phyloP scores from a whole-genome alignment of 352 stramenopile species.

The Pythium plurisporium region DNA sequence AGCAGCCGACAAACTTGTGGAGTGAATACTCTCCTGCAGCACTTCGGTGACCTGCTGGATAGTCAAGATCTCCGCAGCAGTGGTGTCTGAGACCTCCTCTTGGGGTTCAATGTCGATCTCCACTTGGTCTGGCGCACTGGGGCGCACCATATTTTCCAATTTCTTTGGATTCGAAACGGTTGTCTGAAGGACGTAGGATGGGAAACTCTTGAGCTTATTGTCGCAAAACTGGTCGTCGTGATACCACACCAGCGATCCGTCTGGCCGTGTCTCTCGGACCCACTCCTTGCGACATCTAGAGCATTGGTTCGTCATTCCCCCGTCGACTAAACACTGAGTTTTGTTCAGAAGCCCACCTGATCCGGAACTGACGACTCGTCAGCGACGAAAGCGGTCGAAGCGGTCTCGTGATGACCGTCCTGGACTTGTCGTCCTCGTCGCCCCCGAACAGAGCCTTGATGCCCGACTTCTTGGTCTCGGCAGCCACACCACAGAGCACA shows the following conservation, averaged over 20 bases:
- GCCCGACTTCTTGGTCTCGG: slow-evolving; percentile 1
- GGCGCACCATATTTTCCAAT: too few relatives aligned
- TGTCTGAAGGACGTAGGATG: too few relatives aligned
- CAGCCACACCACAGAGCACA: neutral
- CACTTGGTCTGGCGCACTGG: too few relatives aligned
- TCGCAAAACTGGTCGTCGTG: too few relatives aligned
- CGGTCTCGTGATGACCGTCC: neutral
- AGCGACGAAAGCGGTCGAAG: neutral
- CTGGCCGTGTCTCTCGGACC: too few relatives aligned
- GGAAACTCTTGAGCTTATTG: too few relatives aligned
- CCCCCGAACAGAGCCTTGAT: neutral
- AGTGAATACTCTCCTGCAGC: neutral
- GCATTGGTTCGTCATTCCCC: too few relatives aligned
- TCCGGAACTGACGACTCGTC: neutral
- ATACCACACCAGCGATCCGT: too few relatives aligned
- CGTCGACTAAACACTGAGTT: too few relatives aligned
- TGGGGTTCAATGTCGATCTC: neutral
- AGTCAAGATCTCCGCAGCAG: neutral
- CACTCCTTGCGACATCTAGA: too few relatives aligned
- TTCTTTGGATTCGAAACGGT: too few relatives aligned
- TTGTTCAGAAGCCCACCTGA: too few relatives aligned
- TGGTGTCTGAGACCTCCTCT: neutral
- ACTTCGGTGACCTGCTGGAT: neutral
- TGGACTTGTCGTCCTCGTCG: neutral
- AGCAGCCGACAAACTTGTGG: neutral